Evolutionary conservation across 1,139 yeast genomes (phyloP), one percentile per base, ranked within the genome.

Genomic region (Candida sp.): DNA sequence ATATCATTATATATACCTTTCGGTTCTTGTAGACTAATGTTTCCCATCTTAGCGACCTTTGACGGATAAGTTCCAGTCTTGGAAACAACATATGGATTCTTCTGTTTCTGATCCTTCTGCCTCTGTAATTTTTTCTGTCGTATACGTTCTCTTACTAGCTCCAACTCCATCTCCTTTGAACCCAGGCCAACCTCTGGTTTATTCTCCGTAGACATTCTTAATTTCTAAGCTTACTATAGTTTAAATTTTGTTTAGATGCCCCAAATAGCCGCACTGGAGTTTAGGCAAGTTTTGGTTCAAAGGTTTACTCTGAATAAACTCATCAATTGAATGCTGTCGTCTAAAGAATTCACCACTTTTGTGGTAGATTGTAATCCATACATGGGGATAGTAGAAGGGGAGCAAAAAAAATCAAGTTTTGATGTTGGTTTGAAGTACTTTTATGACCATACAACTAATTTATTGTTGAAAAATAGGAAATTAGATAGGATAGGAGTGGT

Each of bases 401-500:
- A 55, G 5, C 46, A 64, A 30, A 43, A 47, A 8, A 38, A 45
- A 12, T 40, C 64, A 6, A 72, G 72, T 44, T 52, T 79, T 33
- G 72, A 71, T 4, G 55, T 59, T 40, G 73, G 71, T 0, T 53
- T 74, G 46, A 58, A 61, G 30, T 77, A 73, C 50, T 61, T 79
- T 12, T 62, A 66, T 49, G 75, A 75, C 46, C 59, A 67, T 33
- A 60, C 79, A 21, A 56, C 73, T 4, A 60, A 66, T 32, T 76
- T 80, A 47, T 67, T 74, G 36, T 46, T 75, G 45, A 65, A 72
- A 42, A 83, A 72, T 5, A 67, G 87, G 38, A 82, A 81, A 53
- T 75, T 82, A 4, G 89, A 84, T 52, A 64, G 66, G 35, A 68
- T 81, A 2, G 77, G 81, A 0, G 58, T 81, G 3, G 62, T 79